Conservation (phyloP, 257 asterid genomes). For the Primulina huaijiensis region DNA sequence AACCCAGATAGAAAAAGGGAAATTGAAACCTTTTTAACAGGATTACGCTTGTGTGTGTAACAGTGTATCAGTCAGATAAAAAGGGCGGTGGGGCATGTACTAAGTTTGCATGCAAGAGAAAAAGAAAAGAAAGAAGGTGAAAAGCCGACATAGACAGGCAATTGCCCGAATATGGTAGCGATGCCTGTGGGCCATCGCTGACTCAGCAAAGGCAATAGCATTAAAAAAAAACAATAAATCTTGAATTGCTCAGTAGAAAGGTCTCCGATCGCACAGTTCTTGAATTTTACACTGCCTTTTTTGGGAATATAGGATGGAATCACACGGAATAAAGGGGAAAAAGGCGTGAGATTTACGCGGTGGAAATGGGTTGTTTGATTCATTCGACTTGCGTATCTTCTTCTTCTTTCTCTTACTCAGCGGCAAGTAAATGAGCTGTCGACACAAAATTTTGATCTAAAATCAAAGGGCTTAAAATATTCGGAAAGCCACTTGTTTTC, state of each 20-base stretch:
- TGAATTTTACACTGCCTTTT: not conserved
- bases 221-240: not conserved
- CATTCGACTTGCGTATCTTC: not conserved
- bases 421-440: not conserved
- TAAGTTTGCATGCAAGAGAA: not conserved
- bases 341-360: not conserved
- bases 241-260: not conserved
- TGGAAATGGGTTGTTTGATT: not conserved
- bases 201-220: conserved; percentile 31
- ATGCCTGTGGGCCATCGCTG: conserved; percentile 42
- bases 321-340: not conserved
- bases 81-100: not conserved
- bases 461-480: too few species aligned
- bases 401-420: not conserved
- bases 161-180: conserved; percentile 11
- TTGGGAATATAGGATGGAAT: too few species aligned
- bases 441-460: not conserved
- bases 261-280: not conserved
- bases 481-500: too few species aligned
- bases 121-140: too few species aligned
- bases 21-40: not conserved
- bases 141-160: conserved; percentile 16
- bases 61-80: not conserved
- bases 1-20: not conserved
- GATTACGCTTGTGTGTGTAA: not conserved